Evolutionary conservation across 2,329 filamentous ascomycete species (phyloP).

Genomic region (Diaporthe nobilis): DNA sequence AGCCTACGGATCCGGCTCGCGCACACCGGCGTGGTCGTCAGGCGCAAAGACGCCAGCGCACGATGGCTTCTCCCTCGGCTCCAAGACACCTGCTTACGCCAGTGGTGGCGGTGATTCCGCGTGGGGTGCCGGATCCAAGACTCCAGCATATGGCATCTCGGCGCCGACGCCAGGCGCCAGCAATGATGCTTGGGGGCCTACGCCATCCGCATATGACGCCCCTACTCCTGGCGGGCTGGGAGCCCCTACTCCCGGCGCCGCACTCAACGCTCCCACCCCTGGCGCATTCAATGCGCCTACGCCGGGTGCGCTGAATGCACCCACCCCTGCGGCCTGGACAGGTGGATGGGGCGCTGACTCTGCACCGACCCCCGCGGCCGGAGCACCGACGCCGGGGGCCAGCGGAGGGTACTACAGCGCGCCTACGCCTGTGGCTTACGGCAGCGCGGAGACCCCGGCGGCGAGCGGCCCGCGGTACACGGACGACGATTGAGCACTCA

Average conservation of each 20-base stretch:
- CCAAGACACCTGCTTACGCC: slow-evolving; percentile 77
- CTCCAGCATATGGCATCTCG: slow-evolving; percentile 78
- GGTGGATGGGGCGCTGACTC: slow-evolving; percentile 73
- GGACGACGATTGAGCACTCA: slow-evolving; percentile 61
- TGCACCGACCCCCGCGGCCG: slow-evolving; percentile 75
- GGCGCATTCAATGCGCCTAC: slow-evolving; percentile 77
- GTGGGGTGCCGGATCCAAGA: slow-evolving; percentile 80
- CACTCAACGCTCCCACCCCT: slow-evolving; percentile 79
- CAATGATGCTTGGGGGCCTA: slow-evolving; percentile 69
- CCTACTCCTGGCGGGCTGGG: slow-evolving; percentile 74
- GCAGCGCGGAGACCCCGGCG: slow-evolving; percentile 71
- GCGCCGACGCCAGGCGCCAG: slow-evolving; percentile 72
- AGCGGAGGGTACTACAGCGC: slow-evolving; percentile 72
- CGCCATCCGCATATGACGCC: slow-evolving; percentile 76
- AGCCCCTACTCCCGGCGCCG: slow-evolving; percentile 71
- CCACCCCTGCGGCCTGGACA: slow-evolving; percentile 77
- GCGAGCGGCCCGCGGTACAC: slow-evolving; percentile 69
- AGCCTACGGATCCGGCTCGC: slow-evolving; percentile 80
- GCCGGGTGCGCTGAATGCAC: slow-evolving; percentile 72
- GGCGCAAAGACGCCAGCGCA: slow-evolving; percentile 80
- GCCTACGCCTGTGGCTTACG: slow-evolving; percentile 75
- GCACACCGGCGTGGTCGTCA: slow-evolving; percentile 84
- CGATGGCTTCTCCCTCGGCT: slow-evolving; percentile 75
- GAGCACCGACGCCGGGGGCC: slow-evolving; percentile 78
- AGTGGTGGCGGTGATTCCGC: slow-evolving; percentile 62